A percentile compares a stretch with the other conserved stretches of the same genome.
Conservation (phyloP, 768 basidiomycete genomes). For the Russula lepida region DNA sequence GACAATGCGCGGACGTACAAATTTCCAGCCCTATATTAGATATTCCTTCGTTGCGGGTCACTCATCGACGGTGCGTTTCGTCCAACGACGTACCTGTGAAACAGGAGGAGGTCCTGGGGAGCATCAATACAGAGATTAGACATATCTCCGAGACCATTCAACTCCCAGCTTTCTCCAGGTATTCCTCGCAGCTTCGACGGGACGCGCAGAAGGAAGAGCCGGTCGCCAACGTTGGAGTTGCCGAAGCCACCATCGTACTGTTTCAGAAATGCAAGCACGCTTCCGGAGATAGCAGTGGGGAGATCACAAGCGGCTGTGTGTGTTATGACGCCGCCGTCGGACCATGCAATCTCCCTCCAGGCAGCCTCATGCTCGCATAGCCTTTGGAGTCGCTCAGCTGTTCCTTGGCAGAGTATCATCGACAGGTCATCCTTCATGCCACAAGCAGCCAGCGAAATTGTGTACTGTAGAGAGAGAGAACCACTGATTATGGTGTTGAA, state of each 20-base stretch:
- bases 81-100: background rate
- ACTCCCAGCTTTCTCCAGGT: conserved; percentile 13
- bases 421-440: conserved; percentile 11
- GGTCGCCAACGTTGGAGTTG: background rate
- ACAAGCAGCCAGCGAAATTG: conserved; percentile 6
- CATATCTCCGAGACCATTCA: conserved; percentile 13
- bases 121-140: conserved; percentile 9
- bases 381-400: conserved; percentile 2
- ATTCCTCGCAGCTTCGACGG: conserved; percentile 11
- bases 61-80: background rate
- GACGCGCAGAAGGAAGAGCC: conserved; percentile 5
- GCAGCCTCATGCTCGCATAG: conserved; percentile 12
- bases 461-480: conserved; percentile 10
- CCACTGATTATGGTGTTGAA: conserved; percentile 5
- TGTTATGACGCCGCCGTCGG: conserved; percentile 5
- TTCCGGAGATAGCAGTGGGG: conserved; percentile 10
- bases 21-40: background rate
- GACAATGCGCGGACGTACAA: conserved; percentile 11
- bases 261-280: conserved; percentile 14
- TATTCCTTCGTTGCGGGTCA: background rate
- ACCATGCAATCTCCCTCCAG: conserved; percentile 14
- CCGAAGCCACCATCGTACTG: background rate
- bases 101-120: conserved; percentile 13
- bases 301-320: background rate
- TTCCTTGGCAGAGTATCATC: background rate